Base-by-base conservation (phyloP, 805 yeast species). In the Pichia thaimueangensis region DNA sequence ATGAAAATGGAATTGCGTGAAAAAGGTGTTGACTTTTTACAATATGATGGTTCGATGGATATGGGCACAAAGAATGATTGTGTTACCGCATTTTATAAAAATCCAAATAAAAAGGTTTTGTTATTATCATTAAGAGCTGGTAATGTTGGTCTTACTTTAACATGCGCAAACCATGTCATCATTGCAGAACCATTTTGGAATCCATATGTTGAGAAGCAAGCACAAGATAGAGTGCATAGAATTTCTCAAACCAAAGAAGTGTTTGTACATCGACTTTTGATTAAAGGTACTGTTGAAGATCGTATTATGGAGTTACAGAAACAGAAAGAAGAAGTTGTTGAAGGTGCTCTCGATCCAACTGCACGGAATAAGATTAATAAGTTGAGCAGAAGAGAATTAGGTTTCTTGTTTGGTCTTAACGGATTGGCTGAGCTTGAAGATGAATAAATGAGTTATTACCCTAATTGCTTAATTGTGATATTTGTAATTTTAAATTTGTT, bases 111-210 rank as follows among this genome's bases (percentile, higher is more conserved):
- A 31, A 69, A 68, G 19, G 74, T 93, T n/a, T 60, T 93, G 57
- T 64, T 93, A 34, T 71, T 87, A 20, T 86, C 96, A 0, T 70
- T 91, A 57, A 84, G 84, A 56, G 96, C 97, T 1, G 97, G 98
- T 52, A 89, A 89, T 58, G 94, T 89, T 11, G 98, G 98, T 2
- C 70, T 93, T 47, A 93, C 97, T 0, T 70, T 93, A 51, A 93
- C 97, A 0, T 85, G 94, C 65, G 98, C 98, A 1, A 82, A 86
- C 29, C 96, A 87, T 60, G 96, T 89, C 11, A 78, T 93, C 35
- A 74, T 93, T 11, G 73, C 86, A 68, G 98, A 93, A 60, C 97
- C 97, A 15, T 93, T 88, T 60, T 93, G 98, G 98, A 93, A 93
- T 57, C 97, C 97, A 2, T 93, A 74, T 60, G 96, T 91, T 8